phyloP scores from a whole-genome alignment of 306 rosid genomes.

The Luffa acutangula region DNA sequence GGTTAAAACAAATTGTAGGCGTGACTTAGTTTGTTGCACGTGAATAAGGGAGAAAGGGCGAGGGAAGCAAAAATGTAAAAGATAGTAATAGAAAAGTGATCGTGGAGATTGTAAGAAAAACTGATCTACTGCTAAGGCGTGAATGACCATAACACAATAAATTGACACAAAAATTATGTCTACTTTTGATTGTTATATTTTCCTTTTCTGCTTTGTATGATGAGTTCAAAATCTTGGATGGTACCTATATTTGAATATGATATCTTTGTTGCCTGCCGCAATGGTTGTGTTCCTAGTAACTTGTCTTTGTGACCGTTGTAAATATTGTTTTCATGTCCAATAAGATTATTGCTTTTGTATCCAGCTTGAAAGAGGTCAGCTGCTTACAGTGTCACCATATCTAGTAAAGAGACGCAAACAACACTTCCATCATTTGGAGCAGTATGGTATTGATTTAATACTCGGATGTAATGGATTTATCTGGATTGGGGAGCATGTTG shows the following conservation, averaged over 20 bases:
- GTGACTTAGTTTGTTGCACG: background rate
- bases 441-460: slow-evolving; percentile 61
- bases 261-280: background rate
- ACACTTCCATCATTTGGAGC: slow-evolving; percentile 73
- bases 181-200: background rate
- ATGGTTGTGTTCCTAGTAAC: background rate
- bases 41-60: background rate
- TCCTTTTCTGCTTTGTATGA: background rate
- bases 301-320: background rate
- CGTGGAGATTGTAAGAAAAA: background rate
- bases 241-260: background rate
- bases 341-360: background rate
- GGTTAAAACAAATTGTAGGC: background rate
- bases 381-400: slow-evolving; percentile 62
- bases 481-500: slow-evolving; percentile 83
- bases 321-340: background rate
- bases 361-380: slow-evolving; percentile 81
- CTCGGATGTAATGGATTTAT: slow-evolving; percentile 84
- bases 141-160: background rate
- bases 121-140: background rate
- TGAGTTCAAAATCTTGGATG: background rate
- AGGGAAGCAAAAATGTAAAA: background rate
- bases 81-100: background rate
- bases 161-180: background rate
- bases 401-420: slow-evolving; percentile 83